Evolutionary conservation across 2,329 filamentous ascomycete species (phyloP), one percentile per base, ranked within the genome.

Genomic region (Metarhizium sp.): DNA sequence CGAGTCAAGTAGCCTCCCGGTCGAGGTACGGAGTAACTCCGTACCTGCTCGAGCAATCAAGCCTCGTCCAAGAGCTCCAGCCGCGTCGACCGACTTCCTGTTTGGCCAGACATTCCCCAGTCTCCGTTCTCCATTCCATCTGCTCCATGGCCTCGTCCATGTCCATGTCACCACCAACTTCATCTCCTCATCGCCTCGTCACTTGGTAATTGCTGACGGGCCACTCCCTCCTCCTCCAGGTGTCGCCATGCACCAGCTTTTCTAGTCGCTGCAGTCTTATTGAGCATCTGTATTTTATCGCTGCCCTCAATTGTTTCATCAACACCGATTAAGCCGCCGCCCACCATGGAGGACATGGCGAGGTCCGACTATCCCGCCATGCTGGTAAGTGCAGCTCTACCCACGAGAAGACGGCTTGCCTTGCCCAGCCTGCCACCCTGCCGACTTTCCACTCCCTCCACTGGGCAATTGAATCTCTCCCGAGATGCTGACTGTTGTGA

Each of bases 301-400:
- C 38, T 42, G 1, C 25, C 46, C 38, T 4, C 48, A 34, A 52
- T 55, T 49, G 30, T 29, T 34, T 18, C 11, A 25, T 34, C 18
- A 32, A 11, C 32, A 3, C 38, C 14, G 38, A 16, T 3, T 40
- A 16, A 32, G 30, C 36, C 30, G 29, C 32, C 43, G 50, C 53
- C 86, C 63, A 72, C 66, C 66, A 90, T 90, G 84, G 86, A 89
- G 58, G 86, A 86, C 67, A 81, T 92, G 67, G 86, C 88, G 70
- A 84, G 91, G 74, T 80, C 88, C 72, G 92, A 96, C 74, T 97
- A 97, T 78, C 91, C 92, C 71, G 86, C 85, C 64, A 86, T 97
- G 82, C 86, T 96, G 86, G 92, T 96, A 79, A 79, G 87, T 73
- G 58, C 42, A 20, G 58, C 20, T 56, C 47, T 16, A 13, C 34